Percentiles rank a stretch among this genome's conserved stretches.
Evolutionary conservation across 805 yeast species (phyloP).

Genomic region (Ogataea pignaliae): DNA sequence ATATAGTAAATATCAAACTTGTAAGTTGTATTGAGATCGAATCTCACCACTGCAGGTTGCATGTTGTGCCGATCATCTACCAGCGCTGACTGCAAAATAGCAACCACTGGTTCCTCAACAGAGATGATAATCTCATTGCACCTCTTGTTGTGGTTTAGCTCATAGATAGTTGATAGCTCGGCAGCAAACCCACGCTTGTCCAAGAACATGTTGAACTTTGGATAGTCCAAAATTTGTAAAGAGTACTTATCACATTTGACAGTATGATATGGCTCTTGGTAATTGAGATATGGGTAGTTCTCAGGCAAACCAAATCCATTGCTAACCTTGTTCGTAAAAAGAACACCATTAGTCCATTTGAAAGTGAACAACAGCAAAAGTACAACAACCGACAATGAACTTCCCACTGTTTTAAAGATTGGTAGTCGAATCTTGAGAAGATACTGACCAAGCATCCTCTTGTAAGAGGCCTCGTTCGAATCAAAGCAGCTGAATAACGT

Average conservation of each 20-base stretch:
- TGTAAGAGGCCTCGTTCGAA: conserved; percentile 11
- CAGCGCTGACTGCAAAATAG: conserved; percentile 8
- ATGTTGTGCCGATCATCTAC: background rate
- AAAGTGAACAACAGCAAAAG: conserved; percentile 28
- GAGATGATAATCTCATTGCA: conserved; percentile 13
- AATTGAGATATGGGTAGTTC: background rate
- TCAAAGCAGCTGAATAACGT: conserved; percentile 9
- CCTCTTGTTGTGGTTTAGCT: conserved; percentile 2
- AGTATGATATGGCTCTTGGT: background rate
- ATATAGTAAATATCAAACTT: conserved; percentile 47
- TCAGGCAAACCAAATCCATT: background rate
- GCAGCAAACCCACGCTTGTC: conserved; percentile 28
- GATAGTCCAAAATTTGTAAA: conserved; percentile 7
- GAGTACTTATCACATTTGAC: conserved; percentile 2
- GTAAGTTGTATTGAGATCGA: conserved; percentile 29
- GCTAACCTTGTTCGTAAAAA: background rate
- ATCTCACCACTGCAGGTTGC: conserved; percentile 11
- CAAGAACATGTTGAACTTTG: conserved; percentile 21
- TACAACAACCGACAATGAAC: conserved; percentile 24
- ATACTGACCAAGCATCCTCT: conserved; percentile 25
- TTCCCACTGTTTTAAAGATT: conserved; percentile 28
- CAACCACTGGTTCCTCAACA: conserved; percentile 27
- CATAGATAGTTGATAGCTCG: conserved; percentile 18
- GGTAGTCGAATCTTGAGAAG: conserved; percentile 36
- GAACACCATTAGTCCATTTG: conserved; percentile 32